Evolutionary conservation across 192 early-diverging fungal genomes (phyloP).

Genomic region (Rhizophagus clarus): DNA sequence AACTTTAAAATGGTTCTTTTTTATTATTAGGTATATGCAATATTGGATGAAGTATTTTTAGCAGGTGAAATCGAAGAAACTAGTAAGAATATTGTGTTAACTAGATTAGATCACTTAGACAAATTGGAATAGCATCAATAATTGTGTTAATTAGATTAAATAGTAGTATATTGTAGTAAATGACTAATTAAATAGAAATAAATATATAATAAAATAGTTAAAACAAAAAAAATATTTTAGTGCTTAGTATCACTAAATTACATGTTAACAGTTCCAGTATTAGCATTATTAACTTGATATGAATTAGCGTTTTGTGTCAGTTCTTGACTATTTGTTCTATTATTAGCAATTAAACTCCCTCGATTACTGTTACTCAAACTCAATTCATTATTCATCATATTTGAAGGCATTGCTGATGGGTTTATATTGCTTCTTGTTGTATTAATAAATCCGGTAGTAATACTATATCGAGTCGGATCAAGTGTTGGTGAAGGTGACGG

Average conservation of each 20-base stretch:
- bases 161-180: not conserved
- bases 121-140: conserved; percentile 58
- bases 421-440: not conserved
- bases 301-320: not conserved
- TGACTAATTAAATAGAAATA: not conserved
- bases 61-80: conserved; percentile 99
- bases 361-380: not conserved
- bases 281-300: not conserved
- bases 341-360: not conserved
- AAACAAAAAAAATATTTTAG: too few relatives aligned
- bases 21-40: conserved; percentile 78
- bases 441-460: conserved; percentile 2
- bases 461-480: conserved; percentile 6
- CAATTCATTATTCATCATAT: not conserved
- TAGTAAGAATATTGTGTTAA: conserved; percentile 75
- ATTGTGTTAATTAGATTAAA: not conserved
- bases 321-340: too few relatives aligned
- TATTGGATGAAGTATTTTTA: conserved; percentile 97
- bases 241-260: not conserved
- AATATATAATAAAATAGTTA: too few relatives aligned
- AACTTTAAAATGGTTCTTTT: conserved; percentile 1
- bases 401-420: not conserved
- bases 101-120: conserved; percentile 76
- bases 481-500: not conserved
- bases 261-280: not conserved